Base-by-base conservation (phyloP, 805 yeast genomes). In the Maudiozyma serrabonitensis region DNA sequence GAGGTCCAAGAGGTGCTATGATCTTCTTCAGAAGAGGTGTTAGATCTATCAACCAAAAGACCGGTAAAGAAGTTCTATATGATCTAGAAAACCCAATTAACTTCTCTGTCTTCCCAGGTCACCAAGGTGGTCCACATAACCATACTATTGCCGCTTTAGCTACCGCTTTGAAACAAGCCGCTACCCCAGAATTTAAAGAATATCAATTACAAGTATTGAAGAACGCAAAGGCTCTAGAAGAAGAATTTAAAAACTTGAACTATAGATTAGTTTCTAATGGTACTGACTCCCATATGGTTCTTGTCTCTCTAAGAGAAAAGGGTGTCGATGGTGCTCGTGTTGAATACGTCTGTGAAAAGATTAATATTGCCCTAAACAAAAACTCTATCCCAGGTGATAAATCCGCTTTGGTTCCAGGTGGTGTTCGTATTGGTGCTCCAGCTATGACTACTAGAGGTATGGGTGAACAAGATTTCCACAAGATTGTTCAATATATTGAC, bases 1-100 rank as follows among this genome's bases (percentile, higher is more conserved):
- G 99, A 76, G 99, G 99, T 54, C 99, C 99, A 69, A 87, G 99
- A 77, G 99, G 99, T 71, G 97, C 99, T 51, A 91, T 93, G 96
- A 93, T 93, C 70, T 93, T 93, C 79, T 93, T 85, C 82, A 87
- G 98, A 78, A 85, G 84, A 70, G 99, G 99, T 62, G 81, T 90
- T 53, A 82, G 95, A 78, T 81, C 84, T 52, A 80, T 82, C 57
- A 85, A 81, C 69, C 75, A 86, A 66, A 89, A 90, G 76, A 86
- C 88, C 62, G 98, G 98, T 64, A 87, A 88, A 74, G 96, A 89
- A 72, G 75, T 88, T 51, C 73, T 75, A 51, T 93, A 90, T 71
- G 97, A 93, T 62, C 81, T 93, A 69, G 98, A 93, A 73, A 84
- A 81, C 71, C 87, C 87, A 69, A 90, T 93, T 73, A 93, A 93